Evolutionary conservation across 306 rosid genomes (phyloP), one percentile per base, ranked within the genome.

Genomic region (Gynostemma pentaphyllum): DNA sequence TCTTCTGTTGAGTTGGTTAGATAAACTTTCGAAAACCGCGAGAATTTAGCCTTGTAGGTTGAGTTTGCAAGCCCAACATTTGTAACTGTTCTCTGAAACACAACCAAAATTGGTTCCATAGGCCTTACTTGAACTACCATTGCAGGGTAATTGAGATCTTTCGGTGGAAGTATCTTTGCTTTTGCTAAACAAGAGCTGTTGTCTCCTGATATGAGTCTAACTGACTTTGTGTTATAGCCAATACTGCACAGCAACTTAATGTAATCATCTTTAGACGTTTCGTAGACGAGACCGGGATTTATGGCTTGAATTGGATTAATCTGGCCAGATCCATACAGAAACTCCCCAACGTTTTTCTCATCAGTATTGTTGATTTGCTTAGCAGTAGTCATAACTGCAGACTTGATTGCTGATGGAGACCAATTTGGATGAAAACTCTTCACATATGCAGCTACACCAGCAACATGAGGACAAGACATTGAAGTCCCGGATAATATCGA

Each of bases 1-100:
- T 9, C 19, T 56, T 19, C 28, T 5, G n/a, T 1, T 2, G 45
- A 34, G 44, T 34, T 34, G 10, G 10, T 2, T 14, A 74, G 13
- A 16, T 72, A 37, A 13, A 77, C 14, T 24, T 10, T 5, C 6
- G 72, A 26, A 16, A 15, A 23, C 15, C 45, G 45, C 9, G 37
- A 4, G 29, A 83, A 39, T 13, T 1, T 54, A 2, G 61, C 74
- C 32, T 41, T 40, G 63, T 76, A 79, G 27, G 47, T 70, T 7
- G 80, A 74, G 10, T 32, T 68, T 15, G 48, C 69, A 22, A 7
- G 28, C 30, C 80, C 84, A 22, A 81, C 81, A 53, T 81, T 81
- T 60, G 69, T 75, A 1, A 70, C 73, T 6, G 19, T 70, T 51
- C 83, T 73, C 0, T 29, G 39, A 66, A 77, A 64, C 9, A 8